phyloP scores from a whole-genome alignment of 139 green algal genomes.

The Closterium sp. region DNA sequence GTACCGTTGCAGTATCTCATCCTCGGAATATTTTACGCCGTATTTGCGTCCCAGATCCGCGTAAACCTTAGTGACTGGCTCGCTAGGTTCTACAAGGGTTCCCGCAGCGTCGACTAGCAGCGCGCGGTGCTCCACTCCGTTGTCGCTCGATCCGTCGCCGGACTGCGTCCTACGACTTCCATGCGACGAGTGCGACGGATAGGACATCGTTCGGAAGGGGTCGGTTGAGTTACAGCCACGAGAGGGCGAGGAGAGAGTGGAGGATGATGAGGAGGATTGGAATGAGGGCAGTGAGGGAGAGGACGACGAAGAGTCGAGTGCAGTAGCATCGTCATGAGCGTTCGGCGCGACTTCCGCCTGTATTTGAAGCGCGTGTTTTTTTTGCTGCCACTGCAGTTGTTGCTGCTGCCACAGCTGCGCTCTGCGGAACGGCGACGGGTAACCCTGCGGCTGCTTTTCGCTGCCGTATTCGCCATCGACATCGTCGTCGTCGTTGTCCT shows the following conservation, averaged over 20 bases:
- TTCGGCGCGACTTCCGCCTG: background rate
- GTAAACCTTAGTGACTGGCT: slow-evolving; percentile 58
- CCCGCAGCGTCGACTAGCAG: slow-evolving; percentile 70
- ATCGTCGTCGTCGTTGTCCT: background rate
- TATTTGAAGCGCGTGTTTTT: background rate
- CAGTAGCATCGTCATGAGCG: background rate
- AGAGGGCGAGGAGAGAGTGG: background rate
- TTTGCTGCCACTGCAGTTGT: background rate
- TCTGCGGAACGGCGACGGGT: background rate
- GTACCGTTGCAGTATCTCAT: slow-evolving; percentile 65
- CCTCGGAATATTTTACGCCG: slow-evolving; percentile 54
- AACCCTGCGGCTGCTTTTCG: background rate
- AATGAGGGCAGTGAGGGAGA: background rate
- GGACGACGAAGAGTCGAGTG: background rate
- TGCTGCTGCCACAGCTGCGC: background rate
- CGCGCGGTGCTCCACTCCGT: slow-evolving; percentile 32
- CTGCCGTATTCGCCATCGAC: background rate
- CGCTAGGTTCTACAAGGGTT: slow-evolving; percentile 64
- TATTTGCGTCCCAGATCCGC: slow-evolving; percentile 56
- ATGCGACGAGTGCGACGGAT: background rate
- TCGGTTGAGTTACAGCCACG: background rate
- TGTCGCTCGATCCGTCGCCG: background rate
- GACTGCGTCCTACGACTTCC: background rate
- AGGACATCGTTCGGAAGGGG: background rate
- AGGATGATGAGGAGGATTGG: background rate